Evolutionary conservation across 768 basidiomycete species (phyloP).

Genomic region (Tricholoma furcatifolium): DNA sequence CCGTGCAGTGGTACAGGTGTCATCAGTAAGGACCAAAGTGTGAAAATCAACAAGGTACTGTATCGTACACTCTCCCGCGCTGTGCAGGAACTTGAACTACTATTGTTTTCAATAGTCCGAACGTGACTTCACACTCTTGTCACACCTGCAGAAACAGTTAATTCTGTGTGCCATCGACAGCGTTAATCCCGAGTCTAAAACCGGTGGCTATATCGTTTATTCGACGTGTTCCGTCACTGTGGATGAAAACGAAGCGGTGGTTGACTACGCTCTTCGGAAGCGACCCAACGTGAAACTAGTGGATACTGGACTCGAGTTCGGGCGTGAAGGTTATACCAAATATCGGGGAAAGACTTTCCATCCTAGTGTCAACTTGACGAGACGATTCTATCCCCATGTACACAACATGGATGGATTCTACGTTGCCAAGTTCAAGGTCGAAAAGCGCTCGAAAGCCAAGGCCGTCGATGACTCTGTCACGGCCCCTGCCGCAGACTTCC

Average conservation of each 20-base stretch:
- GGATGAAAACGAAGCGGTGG: constrained; percentile 97
- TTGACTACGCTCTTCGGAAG: constrained; percentile 95
- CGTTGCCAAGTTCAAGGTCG: constrained; percentile 98
- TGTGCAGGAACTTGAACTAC: not conserved
- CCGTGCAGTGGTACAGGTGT: constrained; percentile 99
- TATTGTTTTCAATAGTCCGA: constrained; percentile 58
- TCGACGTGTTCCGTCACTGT: constrained; percentile 98
- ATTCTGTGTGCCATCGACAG: constrained; percentile 98
- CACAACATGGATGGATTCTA: constrained; percentile 99
- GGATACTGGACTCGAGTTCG: constrained; percentile 90
- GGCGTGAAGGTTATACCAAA: constrained; percentile 84
- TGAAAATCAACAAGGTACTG: constrained; percentile 94
- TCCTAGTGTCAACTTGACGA: constrained; percentile 73
- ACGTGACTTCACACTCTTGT: constrained; percentile 93
- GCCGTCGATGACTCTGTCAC: constrained; percentile 26
- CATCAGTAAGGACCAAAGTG: constrained; percentile 95
- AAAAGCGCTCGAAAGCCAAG: constrained; percentile 60
- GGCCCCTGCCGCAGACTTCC: constrained; percentile 11
- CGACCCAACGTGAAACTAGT: constrained; percentile 91
- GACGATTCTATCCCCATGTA: constrained; percentile 94
- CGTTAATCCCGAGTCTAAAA: constrained; percentile 83
- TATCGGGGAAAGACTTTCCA: constrained; percentile 92
- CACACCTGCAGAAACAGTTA: constrained; percentile 97
- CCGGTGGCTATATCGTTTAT: constrained; percentile 94
- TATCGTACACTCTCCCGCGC: constrained; percentile 8